These are phyloP conservation scores for Sequoiadendron giganteum DNA, from an alignment of 75 land plant species.

Conservation along the genomic window DNA sequence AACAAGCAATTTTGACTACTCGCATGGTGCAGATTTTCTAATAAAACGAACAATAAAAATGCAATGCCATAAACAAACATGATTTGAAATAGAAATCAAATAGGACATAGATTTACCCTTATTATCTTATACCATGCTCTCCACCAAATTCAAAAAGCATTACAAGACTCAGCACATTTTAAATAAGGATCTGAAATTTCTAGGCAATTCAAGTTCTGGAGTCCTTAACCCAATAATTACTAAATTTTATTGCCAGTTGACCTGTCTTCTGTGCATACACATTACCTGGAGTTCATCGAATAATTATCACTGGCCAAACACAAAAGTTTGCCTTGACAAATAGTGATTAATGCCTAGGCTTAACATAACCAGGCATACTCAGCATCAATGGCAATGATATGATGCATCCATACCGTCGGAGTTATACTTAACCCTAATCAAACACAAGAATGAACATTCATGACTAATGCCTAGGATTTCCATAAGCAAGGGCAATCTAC, in stretches of 20 bases:
- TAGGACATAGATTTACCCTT: background rate
- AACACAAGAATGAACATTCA: background rate
- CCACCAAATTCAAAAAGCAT: background rate
- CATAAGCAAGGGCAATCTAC: background rate
- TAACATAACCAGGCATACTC: background rate
- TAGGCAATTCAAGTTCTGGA: no score
- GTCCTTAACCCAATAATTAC: background rate
- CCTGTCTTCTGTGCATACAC: background rate
- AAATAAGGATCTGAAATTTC: background rate
- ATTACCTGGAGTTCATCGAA: background rate
- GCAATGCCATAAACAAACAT: background rate
- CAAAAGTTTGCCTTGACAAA: no score
- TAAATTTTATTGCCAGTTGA: background rate
- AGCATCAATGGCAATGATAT: background rate
- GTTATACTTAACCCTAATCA: background rate
- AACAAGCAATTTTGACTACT: background rate
- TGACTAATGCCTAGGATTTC: background rate
- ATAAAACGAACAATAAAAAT: slow-evolving; percentile 1
- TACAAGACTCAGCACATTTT: background rate
- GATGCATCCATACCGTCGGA: background rate
- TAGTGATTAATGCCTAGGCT: background rate
- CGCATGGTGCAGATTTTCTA: background rate
- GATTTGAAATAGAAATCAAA: background rate
- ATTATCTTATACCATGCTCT: background rate
- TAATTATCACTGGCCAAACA: background rate